phyloP scores from a whole-genome alignment of 1,139 yeast genomes.

The Yamadazyma atlantica region DNA sequence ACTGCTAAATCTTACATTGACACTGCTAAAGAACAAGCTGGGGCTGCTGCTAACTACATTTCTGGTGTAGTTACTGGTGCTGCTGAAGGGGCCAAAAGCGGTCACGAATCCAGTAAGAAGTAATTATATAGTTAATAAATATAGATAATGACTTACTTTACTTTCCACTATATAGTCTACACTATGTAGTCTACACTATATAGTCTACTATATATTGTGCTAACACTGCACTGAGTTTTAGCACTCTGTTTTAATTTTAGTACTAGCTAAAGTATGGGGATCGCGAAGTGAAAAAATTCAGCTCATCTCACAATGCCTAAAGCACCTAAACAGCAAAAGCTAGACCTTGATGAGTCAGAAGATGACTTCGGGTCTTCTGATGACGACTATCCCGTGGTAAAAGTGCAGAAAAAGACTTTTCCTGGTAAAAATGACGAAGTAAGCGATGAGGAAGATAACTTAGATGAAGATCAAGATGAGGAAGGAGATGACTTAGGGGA shows the following conservation, averaged over 20 bases:
- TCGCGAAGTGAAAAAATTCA: not conserved
- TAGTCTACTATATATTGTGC: too few relatives aligned
- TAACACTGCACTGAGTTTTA: too few relatives aligned
- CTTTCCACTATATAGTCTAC: too few relatives aligned
- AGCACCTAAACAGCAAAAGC: not conserved
- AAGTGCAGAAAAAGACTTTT: slow-evolving; percentile 15
- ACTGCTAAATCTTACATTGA: slow-evolving; percentile 63
- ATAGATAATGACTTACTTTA: too few relatives aligned
- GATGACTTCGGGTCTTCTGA: slow-evolving; percentile 17
- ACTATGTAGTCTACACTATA: too few relatives aligned
- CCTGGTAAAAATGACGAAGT: slow-evolving; percentile 14
- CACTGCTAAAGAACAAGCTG: slow-evolving; percentile 59
- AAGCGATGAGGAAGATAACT: slow-evolving; percentile 12
- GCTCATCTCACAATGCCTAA: not conserved
- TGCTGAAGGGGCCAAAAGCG: slow-evolving; percentile 53
- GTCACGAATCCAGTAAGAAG: slow-evolving; percentile 27
- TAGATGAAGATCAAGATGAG: slow-evolving; percentile 11
- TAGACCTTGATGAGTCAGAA: slow-evolving; percentile 16
- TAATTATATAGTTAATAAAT: not conserved
- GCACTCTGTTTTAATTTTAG: too few relatives aligned
- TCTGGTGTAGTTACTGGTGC: slow-evolving; percentile 62
- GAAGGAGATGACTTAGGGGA: slow-evolving; percentile 8
- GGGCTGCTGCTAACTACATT: slow-evolving; percentile 63
- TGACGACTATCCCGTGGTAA: slow-evolving; percentile 18
- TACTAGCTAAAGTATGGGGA: not conserved